Percentiles rank a stretch among this genome's conserved stretches.
Conservation (phyloP, 2,329 filamentous ascomycete species). For the Epicoccum nigrum region DNA sequence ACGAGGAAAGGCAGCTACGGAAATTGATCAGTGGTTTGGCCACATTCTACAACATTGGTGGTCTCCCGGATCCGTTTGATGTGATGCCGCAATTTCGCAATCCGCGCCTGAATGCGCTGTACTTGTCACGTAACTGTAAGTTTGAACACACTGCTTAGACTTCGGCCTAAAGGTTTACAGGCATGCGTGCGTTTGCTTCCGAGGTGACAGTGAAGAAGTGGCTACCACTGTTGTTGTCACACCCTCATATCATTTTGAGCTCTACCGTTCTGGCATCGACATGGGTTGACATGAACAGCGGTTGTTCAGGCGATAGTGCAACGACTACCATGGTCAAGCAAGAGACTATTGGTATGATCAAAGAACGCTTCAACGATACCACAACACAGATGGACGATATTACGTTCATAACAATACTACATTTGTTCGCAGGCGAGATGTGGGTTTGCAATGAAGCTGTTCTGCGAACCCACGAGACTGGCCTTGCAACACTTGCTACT, state of each 20-base stretch:
- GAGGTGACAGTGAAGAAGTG: constrained; percentile 31
- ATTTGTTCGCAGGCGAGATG: constrained; percentile 40
- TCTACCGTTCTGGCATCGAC: constrained; percentile 30
- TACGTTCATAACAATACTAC: constrained; percentile 39
- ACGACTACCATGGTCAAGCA: constrained; percentile 34
- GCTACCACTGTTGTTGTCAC: constrained; percentile 33
- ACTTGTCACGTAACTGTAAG: constrained; percentile 7
- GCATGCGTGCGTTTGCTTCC: constrained; percentile 30
- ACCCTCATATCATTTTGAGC: constrained; percentile 37
- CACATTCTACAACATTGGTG: constrained; percentile 14
- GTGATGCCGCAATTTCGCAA: not conserved
- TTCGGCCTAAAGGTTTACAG: constrained; percentile 12
- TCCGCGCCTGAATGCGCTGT: not conserved
- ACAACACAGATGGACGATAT: constrained; percentile 24
- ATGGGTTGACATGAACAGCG: constrained; percentile 38
- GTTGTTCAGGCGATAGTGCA: constrained; percentile 31
- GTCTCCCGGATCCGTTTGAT: constrained; percentile 5
- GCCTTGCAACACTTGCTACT: constrained; percentile 32
- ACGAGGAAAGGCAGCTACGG: constrained; percentile 26
- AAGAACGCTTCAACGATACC: constrained; percentile 24
- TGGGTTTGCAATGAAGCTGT: constrained; percentile 39
- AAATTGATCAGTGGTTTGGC: constrained; percentile 23
- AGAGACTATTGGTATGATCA: constrained; percentile 37
- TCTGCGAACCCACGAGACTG: constrained; percentile 31
- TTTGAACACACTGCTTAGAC: not conserved